Evolutionary conservation across 208 protist genomes (phyloP), one percentile per base, ranked within the genome.

Genomic region (Paratrypanosoma confusum): DNA sequence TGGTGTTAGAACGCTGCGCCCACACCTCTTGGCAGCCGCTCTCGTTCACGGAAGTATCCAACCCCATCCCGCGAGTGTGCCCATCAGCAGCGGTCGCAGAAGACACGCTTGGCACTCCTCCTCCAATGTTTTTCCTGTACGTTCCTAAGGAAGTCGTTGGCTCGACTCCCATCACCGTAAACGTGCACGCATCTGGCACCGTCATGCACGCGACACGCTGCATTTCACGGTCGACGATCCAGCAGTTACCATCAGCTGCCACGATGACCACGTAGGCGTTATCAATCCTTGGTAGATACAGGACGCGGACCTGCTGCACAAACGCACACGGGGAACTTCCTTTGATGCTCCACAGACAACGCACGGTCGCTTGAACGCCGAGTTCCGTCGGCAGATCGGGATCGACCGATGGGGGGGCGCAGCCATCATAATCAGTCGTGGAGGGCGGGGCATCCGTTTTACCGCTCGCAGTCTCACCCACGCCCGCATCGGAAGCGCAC

Each of bases 181-280:
- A 91, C 35, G 71, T 75, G 40, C 64, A 74, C 62, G 67, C 80
- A 50, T 85, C 78, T 13, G 67, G 46, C 52, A 64, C 71, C 14
- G 88, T 67, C 28, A 39, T 50, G 50, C 69, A 87, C 64, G 77
- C 61, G 36, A 83, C 65, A 3, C 60, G 52, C 11, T 50, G 47
- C 22, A 49, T 35, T 29, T 40, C 63, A 45, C 61, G 58, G 18
- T 85, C 65, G 21, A 86, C 37, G 5, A 60, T 58, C 42, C 68
- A 84, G 49, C 78, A 82, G 0, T 54, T 76, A 2, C 82, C 82
- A 39, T 71, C 71, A 1, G 61, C 66, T 0, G 67, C 51, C 7
- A 87, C 51, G 44, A 87, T 67, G n/a, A 91, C 57, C 16, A 64
- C 21, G 44, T 64, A 69, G 49, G 83, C 79, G 17, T 50, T 60